Base-by-base conservation (phyloP, 257 asterid species). In the Scutellaria baicalensis region DNA sequence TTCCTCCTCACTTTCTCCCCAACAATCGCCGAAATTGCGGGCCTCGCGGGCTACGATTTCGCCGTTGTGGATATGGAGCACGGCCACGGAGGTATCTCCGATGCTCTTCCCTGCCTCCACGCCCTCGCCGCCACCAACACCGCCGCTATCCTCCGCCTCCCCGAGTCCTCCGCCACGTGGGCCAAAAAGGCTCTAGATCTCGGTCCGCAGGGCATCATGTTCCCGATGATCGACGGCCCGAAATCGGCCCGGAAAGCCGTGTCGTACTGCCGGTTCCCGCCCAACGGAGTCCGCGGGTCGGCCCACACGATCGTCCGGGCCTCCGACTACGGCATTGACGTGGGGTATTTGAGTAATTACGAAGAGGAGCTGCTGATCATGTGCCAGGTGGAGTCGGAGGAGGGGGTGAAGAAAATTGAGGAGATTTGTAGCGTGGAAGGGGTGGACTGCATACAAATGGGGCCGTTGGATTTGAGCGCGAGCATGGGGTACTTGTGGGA, bases 61-160 rank as follows among this genome's bases (percentile, higher is more conserved):
- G 97, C 87, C 16, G 95, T 90, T 3, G 83, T 90, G 48, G 97
- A 90, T 68, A 88, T 90, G 93, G 97, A 90, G 76, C 97, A 90
- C 78, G 97, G 97, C 66, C 91, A 80, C 81, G 96, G 96, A 3
- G 91, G 91, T 5, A 80, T 86, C 71, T 77, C 85, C 78, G 90
- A 71, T 35, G 89, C 95, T n/a, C 90, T 90, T 38, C 79, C 84
- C 62, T 88, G 95, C 44, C 91, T 90, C 71, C 87, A 67, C 61
- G 97, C 92, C 31, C 90, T 90, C 45, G 85, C 89, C 55, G 91
- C 90, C 70, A 33, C 92, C 35, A 63, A 75, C 60, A 88, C 97
- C 14, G 86, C 97, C 45, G 92, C 91, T 20, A 77, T 90, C 38
- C 84, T 90, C 75, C 93, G 97, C 36, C 44, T 90, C 57, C 97